These are phyloP conservation scores for Saksenaea vasiformis DNA, from an alignment of 371 early-diverging fungal species.

Conservation along the genomic window DNA sequence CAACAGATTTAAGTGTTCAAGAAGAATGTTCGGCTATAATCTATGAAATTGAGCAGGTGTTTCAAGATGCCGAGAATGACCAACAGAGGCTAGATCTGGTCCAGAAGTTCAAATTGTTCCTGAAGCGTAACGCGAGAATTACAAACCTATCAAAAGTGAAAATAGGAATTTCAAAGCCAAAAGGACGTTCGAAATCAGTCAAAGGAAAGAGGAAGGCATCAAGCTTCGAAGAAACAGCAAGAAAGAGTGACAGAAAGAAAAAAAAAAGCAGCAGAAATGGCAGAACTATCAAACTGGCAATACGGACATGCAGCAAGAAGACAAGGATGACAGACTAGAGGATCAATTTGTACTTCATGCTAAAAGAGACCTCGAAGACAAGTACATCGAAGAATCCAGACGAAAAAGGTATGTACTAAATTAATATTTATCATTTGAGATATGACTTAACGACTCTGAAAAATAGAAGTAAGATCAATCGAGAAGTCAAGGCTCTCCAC, in stretches of 20 bases:
- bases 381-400: neutral
- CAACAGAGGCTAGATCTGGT: neutral
- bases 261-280: neutral
- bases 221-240: neutral
- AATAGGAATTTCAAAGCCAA: neutral
- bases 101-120: neutral
- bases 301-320: neutral
- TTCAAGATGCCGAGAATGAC: neutral
- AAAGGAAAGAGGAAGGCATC: neutral
- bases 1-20: neutral
- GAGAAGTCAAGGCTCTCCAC: neutral
- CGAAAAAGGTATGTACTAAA: neutral
- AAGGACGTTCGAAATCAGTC: neutral
- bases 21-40: neutral
- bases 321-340: neutral
- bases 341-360: neutral
- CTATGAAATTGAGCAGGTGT: neutral
- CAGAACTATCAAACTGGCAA: neutral
- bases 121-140: neutral
- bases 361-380: neutral
- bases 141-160: neutral
- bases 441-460: neutral
- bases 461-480: neutral
- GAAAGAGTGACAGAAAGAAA: neutral
- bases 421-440: neutral